Conservation (phyloP, 176 grass and related monocot genomes). For the Panicum miliaceum region DNA sequence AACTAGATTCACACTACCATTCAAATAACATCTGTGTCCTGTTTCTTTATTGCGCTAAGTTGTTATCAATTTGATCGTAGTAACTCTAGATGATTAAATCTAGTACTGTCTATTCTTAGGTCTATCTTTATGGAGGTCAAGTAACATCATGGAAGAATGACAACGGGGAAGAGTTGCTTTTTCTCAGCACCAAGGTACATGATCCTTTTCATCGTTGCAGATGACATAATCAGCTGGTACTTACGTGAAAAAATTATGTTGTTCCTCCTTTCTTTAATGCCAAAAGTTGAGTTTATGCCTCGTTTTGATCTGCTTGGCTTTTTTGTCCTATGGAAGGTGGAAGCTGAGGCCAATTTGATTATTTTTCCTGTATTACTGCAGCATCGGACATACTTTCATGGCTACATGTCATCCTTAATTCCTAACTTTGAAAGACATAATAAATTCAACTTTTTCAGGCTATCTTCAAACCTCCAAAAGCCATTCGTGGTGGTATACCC, state of each 20-base stretch:
- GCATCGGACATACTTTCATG: background rate
- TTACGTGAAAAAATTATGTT: conserved; percentile 3
- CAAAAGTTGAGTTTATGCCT: background rate
- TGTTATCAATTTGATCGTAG: background rate
- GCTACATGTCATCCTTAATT: background rate
- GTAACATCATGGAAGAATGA: conserved; percentile 88
- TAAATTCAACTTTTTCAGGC: conserved; percentile 58
- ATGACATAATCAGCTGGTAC: background rate
- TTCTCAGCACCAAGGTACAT: conserved; percentile 75
- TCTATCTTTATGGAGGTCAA: conserved; percentile 77
- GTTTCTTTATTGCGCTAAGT: background rate
- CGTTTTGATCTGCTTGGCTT: background rate
- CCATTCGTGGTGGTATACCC: conserved; percentile 89
- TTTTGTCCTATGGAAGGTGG: background rate
- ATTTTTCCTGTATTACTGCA: background rate
- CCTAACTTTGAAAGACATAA: conserved; percentile 19
- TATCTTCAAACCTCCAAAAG: conserved; percentile 80
- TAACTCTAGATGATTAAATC: background rate
- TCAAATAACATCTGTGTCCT: background rate
- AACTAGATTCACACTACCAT: background rate
- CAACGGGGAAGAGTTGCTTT: conserved; percentile 75
- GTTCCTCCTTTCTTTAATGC: background rate
- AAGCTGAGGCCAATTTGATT: background rate
- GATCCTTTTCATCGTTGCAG: background rate
- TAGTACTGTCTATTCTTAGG: conserved; percentile 23